phyloP scores from a whole-genome alignment of 139 green algal genomes.

The Ostreobium quekettii region DNA sequence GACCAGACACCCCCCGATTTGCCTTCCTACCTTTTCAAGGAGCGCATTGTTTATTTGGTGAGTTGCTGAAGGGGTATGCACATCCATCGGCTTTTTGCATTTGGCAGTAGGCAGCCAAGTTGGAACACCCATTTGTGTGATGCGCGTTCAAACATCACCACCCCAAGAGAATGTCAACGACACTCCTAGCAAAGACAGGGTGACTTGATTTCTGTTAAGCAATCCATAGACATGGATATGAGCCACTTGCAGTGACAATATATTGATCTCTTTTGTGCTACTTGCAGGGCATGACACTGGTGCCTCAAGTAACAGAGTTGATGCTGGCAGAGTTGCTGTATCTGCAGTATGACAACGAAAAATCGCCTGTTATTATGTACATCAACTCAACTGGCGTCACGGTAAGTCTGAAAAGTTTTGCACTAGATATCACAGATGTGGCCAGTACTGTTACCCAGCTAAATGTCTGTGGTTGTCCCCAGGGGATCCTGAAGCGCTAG shows the following conservation, averaged over 20 bases:
- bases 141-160: too few relatives aligned
- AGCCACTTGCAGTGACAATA: too few relatives aligned
- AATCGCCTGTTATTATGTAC: constrained; percentile 94
- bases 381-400: constrained; percentile 97
- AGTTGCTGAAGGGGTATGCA: too few relatives aligned
- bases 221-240: too few relatives aligned
- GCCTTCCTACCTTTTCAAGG: constrained; percentile 94
- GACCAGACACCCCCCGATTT: constrained; percentile 79
- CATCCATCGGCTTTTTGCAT: too few relatives aligned
- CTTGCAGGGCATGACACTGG: constrained; percentile 75
- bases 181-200: too few relatives aligned
- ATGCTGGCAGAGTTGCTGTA: constrained; percentile 86
- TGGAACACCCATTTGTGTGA: too few relatives aligned
- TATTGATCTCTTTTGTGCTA: not conserved
- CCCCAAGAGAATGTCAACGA: too few relatives aligned
- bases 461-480: not conserved
- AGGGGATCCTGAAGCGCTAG: not conserved
- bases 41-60: constrained; percentile 97
- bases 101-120: too few relatives aligned
- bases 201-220: too few relatives aligned
- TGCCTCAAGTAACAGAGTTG: constrained; percentile 82
- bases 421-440: too few relatives aligned
- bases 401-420: constrained; percentile 42
- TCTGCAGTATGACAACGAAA: constrained; percentile 68
- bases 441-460: too few relatives aligned